These are phyloP conservation scores for Haplosporangium sp. DNA, from an alignment of 371 early-diverging fungal species.

Conservation along the genomic window DNA sequence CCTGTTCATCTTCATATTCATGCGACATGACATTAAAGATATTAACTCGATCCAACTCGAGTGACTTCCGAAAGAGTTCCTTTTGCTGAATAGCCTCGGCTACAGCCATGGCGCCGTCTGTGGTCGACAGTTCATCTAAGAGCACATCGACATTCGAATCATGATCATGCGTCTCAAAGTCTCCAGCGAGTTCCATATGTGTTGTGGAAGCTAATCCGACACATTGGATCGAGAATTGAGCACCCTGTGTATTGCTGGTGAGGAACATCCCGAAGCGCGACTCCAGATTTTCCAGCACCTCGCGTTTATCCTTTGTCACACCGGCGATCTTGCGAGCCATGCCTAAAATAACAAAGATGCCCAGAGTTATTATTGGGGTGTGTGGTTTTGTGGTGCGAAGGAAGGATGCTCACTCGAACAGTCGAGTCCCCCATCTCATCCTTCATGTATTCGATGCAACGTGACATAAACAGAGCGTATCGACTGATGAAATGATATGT, in stretches of 20 bases:
- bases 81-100: constrained; percentile 13
- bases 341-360: constrained; percentile 24
- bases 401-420: not conserved
- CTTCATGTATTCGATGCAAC: no score
- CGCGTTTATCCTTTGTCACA: constrained; percentile 49
- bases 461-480: no score
- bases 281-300: constrained; percentile 51
- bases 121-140: constrained; percentile 16
- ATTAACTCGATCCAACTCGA: constrained; percentile 7
- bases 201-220: constrained; percentile 30
- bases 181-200: constrained; percentile 42
- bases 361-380: not conserved
- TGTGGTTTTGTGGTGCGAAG: not conserved
- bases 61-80: constrained; percentile 7
- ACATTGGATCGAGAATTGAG: constrained; percentile 40
- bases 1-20: not conserved
- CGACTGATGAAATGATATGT: no score
- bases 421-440: no score
- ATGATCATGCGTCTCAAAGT: constrained; percentile 16
- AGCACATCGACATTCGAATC: constrained; percentile 23
- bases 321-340: constrained; percentile 56
- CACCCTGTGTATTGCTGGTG: constrained; percentile 44
- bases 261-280: constrained; percentile 59
- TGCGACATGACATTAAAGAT: not conserved
- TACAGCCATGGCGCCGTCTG: constrained; percentile 10